phyloP scores from a whole-genome alignment of 805 yeast species.

The Jamesozyma spencerorum region DNA sequence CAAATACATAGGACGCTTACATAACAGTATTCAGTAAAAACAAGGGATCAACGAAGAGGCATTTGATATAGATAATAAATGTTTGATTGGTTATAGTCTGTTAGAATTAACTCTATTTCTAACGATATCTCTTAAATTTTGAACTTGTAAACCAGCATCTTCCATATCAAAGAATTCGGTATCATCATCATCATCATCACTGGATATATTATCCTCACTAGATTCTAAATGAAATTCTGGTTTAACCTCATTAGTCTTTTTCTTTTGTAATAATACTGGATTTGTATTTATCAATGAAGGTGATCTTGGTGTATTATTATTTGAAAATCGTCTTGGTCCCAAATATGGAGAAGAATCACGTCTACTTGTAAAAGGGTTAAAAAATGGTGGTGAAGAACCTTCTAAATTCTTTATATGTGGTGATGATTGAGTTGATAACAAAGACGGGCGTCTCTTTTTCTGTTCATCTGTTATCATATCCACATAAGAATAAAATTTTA shows the following conservation, averaged over 20 bases:
- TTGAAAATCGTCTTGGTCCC: constrained; percentile 8
- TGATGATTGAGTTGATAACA: constrained; percentile 26
- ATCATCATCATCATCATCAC: constrained; percentile 17
- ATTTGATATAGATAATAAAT: too few relatives aligned
- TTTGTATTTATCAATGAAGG: constrained; percentile 14
- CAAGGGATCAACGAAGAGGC: too few relatives aligned
- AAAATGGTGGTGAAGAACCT: constrained; percentile 6
- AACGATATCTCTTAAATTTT: too few relatives aligned
- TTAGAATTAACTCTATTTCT: too few relatives aligned
- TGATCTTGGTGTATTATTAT: constrained; percentile 7
- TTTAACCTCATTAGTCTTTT: neutral
- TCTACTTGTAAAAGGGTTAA: constrained; percentile 16
- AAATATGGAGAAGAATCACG: constrained; percentile 9
- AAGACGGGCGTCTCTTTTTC: constrained; percentile 56
- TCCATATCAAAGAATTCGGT: neutral
- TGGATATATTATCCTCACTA: constrained; percentile 21
- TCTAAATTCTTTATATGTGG: constrained; percentile 3
- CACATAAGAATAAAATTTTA: constrained; percentile 65
- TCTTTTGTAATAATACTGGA: neutral
- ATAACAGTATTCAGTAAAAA: too few relatives aligned
- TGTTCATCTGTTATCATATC: constrained; percentile 62
- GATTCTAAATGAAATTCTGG: constrained; percentile 22
- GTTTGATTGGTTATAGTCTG: too few relatives aligned
- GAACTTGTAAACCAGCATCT: neutral
- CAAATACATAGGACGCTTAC: too few relatives aligned